Conservation (phyloP, 2,329 filamentous ascomycete genomes). For the Falciphora oryzae region DNA sequence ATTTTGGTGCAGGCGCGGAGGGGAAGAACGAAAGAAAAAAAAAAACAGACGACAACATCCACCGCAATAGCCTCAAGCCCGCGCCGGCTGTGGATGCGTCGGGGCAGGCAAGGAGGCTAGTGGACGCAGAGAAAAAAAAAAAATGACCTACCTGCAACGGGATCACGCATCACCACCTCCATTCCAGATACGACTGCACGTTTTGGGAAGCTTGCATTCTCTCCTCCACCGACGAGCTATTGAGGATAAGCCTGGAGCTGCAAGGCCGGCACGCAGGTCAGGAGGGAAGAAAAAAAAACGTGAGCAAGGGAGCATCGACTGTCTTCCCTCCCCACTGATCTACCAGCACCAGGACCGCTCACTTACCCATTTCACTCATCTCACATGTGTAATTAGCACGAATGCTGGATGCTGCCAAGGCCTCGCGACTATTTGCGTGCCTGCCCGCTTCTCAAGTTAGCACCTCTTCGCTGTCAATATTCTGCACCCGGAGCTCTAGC, state of each 20-base stretch:
- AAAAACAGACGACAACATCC: not conserved
- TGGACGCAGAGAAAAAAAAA: no score
- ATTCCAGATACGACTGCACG: not conserved
- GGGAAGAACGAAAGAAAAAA: not conserved
- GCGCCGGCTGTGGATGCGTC: not conserved
- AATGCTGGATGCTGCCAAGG: not conserved
- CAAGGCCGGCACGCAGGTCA: not conserved
- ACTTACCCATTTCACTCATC: not conserved
- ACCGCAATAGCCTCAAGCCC: not conserved
- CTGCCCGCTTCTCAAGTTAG: not conserved
- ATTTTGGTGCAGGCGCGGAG: not conserved
- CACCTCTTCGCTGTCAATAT: not conserved
- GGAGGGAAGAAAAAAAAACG: not conserved
- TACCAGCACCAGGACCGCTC: not conserved
- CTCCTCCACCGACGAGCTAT: not conserved
- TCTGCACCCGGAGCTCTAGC: not conserved
- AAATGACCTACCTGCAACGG: not conserved
- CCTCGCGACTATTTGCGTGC: not conserved
- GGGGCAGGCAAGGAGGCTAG: not conserved
- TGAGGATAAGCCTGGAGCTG: not conserved
- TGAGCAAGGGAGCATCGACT: no score
- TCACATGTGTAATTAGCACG: not conserved
- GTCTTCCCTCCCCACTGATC: not conserved
- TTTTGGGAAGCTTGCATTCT: not conserved
- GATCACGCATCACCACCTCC: not conserved